phyloP scores from a whole-genome alignment of 1,139 yeast species.

The Kurtzmaniella quercitrusa region DNA sequence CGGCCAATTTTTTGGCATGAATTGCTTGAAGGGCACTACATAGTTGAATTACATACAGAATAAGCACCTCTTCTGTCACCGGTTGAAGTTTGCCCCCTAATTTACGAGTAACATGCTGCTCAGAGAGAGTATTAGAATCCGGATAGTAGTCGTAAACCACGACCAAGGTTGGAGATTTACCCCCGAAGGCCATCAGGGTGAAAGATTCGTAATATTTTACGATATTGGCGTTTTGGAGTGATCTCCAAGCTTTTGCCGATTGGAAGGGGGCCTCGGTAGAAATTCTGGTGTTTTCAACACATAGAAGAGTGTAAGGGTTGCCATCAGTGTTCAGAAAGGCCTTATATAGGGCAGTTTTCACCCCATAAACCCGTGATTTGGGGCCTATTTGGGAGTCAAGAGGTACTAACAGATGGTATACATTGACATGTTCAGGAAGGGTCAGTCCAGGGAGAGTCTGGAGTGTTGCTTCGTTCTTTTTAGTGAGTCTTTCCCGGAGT shows the following conservation, averaged over 20 bases:
- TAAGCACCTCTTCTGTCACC: conserved; percentile 62
- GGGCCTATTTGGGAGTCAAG: conserved; percentile 50
- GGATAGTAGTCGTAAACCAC: conserved; percentile 42
- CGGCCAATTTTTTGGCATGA: conserved; percentile 60
- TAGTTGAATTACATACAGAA: conserved; percentile 75
- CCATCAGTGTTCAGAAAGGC: conserved; percentile 82
- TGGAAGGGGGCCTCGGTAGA: conserved; percentile 53
- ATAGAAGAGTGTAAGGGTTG: conserved; percentile 66
- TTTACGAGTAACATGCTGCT: conserved; percentile 31
- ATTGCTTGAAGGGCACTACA: conserved; percentile 60
- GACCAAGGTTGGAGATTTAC: conserved; percentile 45
- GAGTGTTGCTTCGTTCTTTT: conserved; percentile 76
- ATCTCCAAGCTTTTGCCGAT: conserved; percentile 41
- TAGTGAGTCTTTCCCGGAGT: conserved; percentile 66
- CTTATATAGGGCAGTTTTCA: conserved; percentile 65
- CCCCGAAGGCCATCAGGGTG: conserved; percentile 84
- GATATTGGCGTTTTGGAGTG: conserved; percentile 51
- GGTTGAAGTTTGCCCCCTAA: conserved; percentile 33
- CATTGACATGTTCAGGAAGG: conserved; percentile 73
- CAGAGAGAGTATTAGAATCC: conserved; percentile 25
- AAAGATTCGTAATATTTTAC: conserved; percentile 77
- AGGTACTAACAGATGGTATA: conserved; percentile 84
- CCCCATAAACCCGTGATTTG: conserved; percentile 53
- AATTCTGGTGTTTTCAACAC: conserved; percentile 49
- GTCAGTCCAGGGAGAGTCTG: conserved; percentile 56